Percentiles rank a stretch among this genome's conserved stretches.
Evolutionary conservation across 2,329 filamentous ascomycete genomes (phyloP).

Genomic region (Xylaria sp.): DNA sequence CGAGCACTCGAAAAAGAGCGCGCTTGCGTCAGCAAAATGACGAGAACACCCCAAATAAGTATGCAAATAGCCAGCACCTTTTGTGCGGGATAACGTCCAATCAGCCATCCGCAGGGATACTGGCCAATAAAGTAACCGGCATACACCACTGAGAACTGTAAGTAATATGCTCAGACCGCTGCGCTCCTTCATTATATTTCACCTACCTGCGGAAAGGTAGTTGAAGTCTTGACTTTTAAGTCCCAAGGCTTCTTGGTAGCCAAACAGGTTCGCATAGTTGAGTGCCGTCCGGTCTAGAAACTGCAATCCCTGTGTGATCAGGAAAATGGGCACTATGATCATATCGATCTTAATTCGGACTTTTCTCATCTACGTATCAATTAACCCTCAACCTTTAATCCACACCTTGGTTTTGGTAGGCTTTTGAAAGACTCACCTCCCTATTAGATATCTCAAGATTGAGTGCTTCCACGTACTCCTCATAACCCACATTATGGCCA

Average conservation of each 20-base stretch:
- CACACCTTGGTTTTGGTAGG: neutral
- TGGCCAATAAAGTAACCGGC: constrained; percentile 56
- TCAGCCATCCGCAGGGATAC: constrained; percentile 55
- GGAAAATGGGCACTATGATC: constrained; percentile 48
- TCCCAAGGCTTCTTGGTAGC: constrained; percentile 50
- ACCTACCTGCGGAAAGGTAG: constrained; percentile 10
- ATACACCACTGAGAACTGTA: constrained; percentile 49
- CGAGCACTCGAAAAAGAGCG: constrained; percentile 1
- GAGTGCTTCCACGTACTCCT: constrained; percentile 38
- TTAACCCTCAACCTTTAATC: neutral
- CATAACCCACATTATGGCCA: constrained; percentile 35
- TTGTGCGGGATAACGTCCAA: constrained; percentile 53
- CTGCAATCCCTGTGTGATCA: constrained; percentile 49
- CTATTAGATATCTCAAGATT: constrained; percentile 38
- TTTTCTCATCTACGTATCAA: constrained; percentile 23
- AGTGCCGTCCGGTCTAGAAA: constrained; percentile 50
- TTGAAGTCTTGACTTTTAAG: constrained; percentile 52
- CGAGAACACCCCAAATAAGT: constrained; percentile 51
- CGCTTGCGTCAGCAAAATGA: constrained; percentile 42
- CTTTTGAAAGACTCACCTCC: constrained; percentile 25
- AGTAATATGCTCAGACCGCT: neutral
- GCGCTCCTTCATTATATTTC: neutral
- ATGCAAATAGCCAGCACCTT: constrained; percentile 49
- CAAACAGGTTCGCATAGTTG: constrained; percentile 52
- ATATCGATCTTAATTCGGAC: constrained; percentile 50